Conservation (phyloP, 768 basidiomycete species). For the Phlegmacium glaucopus region DNA sequence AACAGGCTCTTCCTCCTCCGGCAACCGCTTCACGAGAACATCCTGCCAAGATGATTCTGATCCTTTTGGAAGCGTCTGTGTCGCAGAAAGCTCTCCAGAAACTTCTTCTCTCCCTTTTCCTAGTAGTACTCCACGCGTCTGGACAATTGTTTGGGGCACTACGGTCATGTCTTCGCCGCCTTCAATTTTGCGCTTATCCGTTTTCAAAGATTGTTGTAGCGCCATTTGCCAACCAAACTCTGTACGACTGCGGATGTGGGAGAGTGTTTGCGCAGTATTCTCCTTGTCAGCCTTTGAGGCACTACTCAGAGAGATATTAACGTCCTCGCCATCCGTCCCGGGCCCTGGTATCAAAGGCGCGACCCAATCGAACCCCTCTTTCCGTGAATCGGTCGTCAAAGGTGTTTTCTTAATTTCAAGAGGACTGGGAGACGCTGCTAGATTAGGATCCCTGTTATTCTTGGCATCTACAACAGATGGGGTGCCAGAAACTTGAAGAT, state of each 20-base stretch:
- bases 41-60: constrained; percentile 10
- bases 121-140: too few relatives aligned
- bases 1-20: constrained; percentile 21
- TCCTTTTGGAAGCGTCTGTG: not conserved
- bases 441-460: not conserved
- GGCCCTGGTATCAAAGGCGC: too few relatives aligned
- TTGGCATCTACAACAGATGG: not conserved
- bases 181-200: not conserved
- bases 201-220: not conserved
- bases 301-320: not conserved
- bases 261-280: not conserved
- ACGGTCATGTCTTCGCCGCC: not conserved
- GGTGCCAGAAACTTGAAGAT: not conserved
- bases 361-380: too few relatives aligned
- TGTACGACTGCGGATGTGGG: not conserved
- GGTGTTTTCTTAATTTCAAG: not conserved
- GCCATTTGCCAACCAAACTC: not conserved
- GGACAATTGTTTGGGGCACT: too few relatives aligned
- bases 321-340: too few relatives aligned
- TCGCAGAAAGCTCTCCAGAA: too few relatives aligned
- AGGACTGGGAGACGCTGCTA: not conserved
- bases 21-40: constrained; percentile 14
- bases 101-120: too few relatives aligned
- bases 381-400: not conserved
- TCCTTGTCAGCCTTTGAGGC: not conserved